Percentiles rank a stretch among this genome's conserved stretches.
These are phyloP conservation scores for Physcomitrium patens DNA, from an alignment of 225 moss, liverwort and hornwort species.

Conservation along the genomic window DNA sequence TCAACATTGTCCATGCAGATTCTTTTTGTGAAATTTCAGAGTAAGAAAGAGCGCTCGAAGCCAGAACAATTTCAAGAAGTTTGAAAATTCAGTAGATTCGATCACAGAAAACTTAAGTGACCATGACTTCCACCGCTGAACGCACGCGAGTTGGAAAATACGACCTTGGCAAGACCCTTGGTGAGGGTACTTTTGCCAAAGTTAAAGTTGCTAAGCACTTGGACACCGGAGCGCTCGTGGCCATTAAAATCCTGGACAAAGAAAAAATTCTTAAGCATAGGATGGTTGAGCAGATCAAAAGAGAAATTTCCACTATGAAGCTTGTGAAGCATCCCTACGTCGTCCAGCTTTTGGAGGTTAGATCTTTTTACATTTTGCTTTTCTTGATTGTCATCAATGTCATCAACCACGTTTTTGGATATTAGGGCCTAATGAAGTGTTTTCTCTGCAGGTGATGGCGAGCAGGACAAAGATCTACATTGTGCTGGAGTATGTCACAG, in stretches of 20 bases:
- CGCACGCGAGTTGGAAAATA: constrained; percentile 39
- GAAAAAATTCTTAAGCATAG: constrained; percentile 43
- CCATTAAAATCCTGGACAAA: constrained; percentile 46
- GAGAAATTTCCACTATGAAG: constrained; percentile 46
- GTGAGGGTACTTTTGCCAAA: constrained; percentile 46
- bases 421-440: background rate
- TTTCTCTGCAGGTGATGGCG: constrained; percentile 59
- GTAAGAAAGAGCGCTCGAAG: constrained; percentile 24
- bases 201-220: constrained; percentile 37
- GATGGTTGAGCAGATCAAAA: constrained; percentile 44
- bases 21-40: background rate
- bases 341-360: constrained; percentile 39
- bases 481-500: constrained; percentile 71
- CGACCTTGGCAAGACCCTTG: constrained; percentile 38
- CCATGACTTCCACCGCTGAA: constrained; percentile 10
- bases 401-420: background rate
- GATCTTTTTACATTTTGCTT: background rate
- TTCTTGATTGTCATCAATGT: background rate
- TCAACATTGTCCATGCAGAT: constrained; percentile 6
- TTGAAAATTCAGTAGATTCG: constrained; percentile 21
- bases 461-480: constrained; percentile 80
- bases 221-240: constrained; percentile 36
- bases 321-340: constrained; percentile 43
- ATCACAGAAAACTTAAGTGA: background rate
- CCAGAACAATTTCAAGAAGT: constrained; percentile 22